Evolutionary conservation across 495 filamentous ascomycete genomes (phyloP).

Genomic region (Aspergillus bertholletiae): DNA sequence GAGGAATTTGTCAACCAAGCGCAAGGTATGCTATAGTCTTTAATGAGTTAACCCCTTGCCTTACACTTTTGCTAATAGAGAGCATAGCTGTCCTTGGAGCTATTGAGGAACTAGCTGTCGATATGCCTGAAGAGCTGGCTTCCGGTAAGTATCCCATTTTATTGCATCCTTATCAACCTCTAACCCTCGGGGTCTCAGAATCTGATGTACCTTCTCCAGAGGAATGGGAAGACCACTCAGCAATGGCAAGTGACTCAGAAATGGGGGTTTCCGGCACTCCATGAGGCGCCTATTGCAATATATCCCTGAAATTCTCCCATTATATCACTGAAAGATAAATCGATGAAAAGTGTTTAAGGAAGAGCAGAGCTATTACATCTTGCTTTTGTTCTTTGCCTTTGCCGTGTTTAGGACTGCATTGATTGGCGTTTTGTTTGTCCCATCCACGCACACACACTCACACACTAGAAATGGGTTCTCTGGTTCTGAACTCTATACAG

Average conservation of each 20-base stretch:
- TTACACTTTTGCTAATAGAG: not conserved
- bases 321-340: constrained; percentile 28
- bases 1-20: constrained; percentile 27
- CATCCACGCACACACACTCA: too few relatives aligned
- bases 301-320: constrained; percentile 14
- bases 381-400: constrained; percentile 6
- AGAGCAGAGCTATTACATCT: not conserved
- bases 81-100: constrained; percentile 24
- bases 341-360: constrained; percentile 16
- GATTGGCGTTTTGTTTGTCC: constrained; percentile 21
- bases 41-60: not conserved
- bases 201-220: constrained; percentile 41
- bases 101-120: constrained; percentile 33
- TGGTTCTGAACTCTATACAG: constrained; percentile 11
- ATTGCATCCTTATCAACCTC: constrained; percentile 15
- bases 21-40: constrained; percentile 28
- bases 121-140: constrained; percentile 36
- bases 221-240: constrained; percentile 45
- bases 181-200: constrained; percentile 26
- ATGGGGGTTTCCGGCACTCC: constrained; percentile 37
- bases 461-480: constrained; percentile 13
- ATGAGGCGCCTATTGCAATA: constrained; percentile 8
- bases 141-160: constrained; percentile 34
- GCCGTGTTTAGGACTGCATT: constrained; percentile 17
- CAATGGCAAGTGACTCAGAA: constrained; percentile 42